phyloP scores from a whole-genome alignment of 345 rosid species.

The Citrus sp. region DNA sequence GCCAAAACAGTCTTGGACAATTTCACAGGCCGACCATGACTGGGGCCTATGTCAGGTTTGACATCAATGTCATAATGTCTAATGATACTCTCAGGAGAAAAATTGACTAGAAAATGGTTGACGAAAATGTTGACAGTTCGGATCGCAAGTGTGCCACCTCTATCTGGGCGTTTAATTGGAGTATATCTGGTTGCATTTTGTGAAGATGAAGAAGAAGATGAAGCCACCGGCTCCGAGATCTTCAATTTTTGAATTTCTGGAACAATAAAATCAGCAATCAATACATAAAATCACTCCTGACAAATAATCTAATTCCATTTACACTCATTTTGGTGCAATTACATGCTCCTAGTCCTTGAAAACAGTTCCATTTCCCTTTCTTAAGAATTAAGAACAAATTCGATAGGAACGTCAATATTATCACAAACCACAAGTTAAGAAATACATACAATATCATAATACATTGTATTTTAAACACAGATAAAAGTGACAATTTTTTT shows the following conservation, averaged over 20 bases:
- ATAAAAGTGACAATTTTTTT: no score
- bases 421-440: not conserved
- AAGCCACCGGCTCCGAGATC: constrained; percentile 17
- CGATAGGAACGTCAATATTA: not conserved
- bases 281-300: not conserved
- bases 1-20: constrained; percentile 41
- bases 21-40: constrained; percentile 31
- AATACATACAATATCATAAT: not conserved
- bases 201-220: constrained; percentile 6
- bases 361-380: not conserved
- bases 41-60: constrained; percentile 31
- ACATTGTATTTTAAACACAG: not conserved
- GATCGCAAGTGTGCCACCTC: constrained; percentile 50
- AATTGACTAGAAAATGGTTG: constrained; percentile 61
- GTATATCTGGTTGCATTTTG: not conserved
- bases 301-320: not conserved
- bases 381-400: not conserved
- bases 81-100: constrained; percentile 44
- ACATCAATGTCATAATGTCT: constrained; percentile 66
- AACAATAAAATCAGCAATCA: not conserved
- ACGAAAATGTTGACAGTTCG: constrained; percentile 40
- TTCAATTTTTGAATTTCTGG: constrained; percentile 15
- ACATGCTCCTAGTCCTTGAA: not conserved
- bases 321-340: not conserved
- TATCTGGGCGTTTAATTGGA: constrained; percentile 62